phyloP scores from a whole-genome alignment of 176 grass and related monocot species.

The Themeda triandra region DNA sequence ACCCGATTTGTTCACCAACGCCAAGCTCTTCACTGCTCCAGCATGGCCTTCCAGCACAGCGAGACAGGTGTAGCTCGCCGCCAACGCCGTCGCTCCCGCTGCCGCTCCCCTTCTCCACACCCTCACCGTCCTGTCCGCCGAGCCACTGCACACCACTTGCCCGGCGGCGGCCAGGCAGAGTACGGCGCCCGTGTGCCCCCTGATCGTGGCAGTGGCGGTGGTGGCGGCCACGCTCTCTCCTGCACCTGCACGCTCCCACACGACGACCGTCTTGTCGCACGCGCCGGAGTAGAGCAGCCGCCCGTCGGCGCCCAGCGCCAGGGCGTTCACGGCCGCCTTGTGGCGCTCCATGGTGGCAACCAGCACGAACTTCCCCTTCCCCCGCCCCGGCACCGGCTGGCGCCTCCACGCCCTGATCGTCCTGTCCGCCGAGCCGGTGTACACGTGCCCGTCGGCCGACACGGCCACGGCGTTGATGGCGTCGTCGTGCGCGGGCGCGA shows the following conservation, averaged over 20 bases:
- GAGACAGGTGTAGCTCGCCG: slow-evolving; percentile 44
- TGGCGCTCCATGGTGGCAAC: slow-evolving; percentile 49
- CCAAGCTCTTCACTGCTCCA: slow-evolving; percentile 70
- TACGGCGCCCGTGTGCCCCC: slow-evolving; percentile 50
- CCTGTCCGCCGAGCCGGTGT: slow-evolving; percentile 61
- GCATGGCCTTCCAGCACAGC: slow-evolving; percentile 66
- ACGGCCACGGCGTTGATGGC: slow-evolving; percentile 75
- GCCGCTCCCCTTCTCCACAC: slow-evolving; percentile 45
- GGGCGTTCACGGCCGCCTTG: slow-evolving; percentile 55
- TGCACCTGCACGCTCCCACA: slow-evolving; percentile 39
- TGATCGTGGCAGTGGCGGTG: slow-evolving; percentile 24
- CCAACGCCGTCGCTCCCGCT: not conserved
- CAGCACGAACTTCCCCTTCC: slow-evolving; percentile 31
- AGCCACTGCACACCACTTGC: slow-evolving; percentile 61
- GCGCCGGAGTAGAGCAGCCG: slow-evolving; percentile 66
- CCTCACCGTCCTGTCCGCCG: slow-evolving; percentile 67
- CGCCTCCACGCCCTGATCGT: slow-evolving; percentile 54
- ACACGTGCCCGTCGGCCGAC: slow-evolving; percentile 45
- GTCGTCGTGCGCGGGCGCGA: slow-evolving; percentile 55
- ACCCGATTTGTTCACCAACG: not conserved
- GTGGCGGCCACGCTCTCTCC: slow-evolving; percentile 15
- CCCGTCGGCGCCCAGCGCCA: slow-evolving; percentile 49
- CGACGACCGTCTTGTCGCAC: slow-evolving; percentile 53
- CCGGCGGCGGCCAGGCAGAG: slow-evolving; percentile 51
- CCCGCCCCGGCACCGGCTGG: not conserved